Base-by-base conservation (phyloP, 75 land plant genomes). In the Isoetes taiwanensis region DNA sequence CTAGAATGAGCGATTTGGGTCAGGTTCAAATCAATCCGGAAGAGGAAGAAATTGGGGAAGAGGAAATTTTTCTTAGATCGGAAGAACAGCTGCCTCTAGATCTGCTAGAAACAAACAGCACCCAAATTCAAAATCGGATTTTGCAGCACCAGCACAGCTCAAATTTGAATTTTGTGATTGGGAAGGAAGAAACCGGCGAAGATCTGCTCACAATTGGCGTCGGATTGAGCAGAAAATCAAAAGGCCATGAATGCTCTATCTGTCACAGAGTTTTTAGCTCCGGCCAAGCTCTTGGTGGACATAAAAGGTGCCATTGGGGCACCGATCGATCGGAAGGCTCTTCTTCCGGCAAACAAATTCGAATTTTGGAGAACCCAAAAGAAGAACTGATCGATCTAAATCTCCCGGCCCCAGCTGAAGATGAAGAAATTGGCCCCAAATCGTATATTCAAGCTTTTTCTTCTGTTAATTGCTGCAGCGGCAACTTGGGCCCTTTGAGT, bases 241-340 rank as follows among this genome's bases (percentile, higher is more conserved):
- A 81, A 48, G 82, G 72, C 2, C 88, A 84, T 38, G 70, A 70
- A 43, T 84, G 89, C 64, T 67, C 77, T 28, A 72, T 81, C 46
- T 84, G 89, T 53, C 59, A 70, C 57, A 76, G 64, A 61, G 66
- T 69, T n/a, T 84, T 84, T 54, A 28, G 67, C 3, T 76, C 89
- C 1, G 89, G 89, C n/a, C 89, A 84, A 55, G 89, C 89, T 9
- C 74, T 86, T 78, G 88, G 79, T 0, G 79, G 76, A 30, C 86
- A 81, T 30, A 81, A 74, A 76, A 72, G 89, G 60, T 78, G 76
- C 2, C 89, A 84, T 32, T 70, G 79, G 61, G 34, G 72, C 52
- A 63, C 46, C 41, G 59, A 8, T 25, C 2, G 29, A 70, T 2
- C 79, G 68, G 16, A 43, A 57, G 25, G 34, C 3, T 16, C 26